Evolutionary conservation across 352 stramenopile genomes (phyloP).

Genomic region (Pythium utonaiense): DNA sequence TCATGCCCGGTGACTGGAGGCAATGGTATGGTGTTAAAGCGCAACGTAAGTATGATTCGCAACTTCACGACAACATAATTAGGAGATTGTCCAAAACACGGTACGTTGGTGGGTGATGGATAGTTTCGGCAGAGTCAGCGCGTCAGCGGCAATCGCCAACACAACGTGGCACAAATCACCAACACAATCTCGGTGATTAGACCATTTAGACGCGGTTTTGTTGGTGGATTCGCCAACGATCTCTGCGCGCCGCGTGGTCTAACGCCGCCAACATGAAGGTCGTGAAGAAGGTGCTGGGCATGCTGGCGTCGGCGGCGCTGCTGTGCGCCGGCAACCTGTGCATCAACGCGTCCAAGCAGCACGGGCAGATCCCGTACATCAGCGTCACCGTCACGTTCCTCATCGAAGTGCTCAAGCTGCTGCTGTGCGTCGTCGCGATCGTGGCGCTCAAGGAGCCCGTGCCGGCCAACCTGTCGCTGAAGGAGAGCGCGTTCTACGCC

Average conservation of each 20-base stretch:
- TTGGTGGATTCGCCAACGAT: not conserved
- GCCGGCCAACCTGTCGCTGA: slow-evolving; percentile 42
- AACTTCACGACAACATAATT: not conserved
- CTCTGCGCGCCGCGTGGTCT: not conserved
- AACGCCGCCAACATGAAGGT: slow-evolving; percentile 2
- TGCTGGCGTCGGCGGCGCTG: slow-evolving; percentile 63
- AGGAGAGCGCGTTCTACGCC: slow-evolving; percentile 69
- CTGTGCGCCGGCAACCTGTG: slow-evolving; percentile 79
- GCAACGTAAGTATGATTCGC: slow-evolving; percentile 9
- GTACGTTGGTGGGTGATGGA: not conserved
- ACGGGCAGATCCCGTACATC: slow-evolving; percentile 76
- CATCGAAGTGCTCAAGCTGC: slow-evolving; percentile 81
- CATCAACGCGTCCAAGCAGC: slow-evolving; percentile 81
- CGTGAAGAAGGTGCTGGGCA: slow-evolving; percentile 48
- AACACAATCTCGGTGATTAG: not conserved
- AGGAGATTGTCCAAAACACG: slow-evolving; percentile 10
- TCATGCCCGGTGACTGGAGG: not conserved
- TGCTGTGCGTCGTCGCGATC: slow-evolving; percentile 43
- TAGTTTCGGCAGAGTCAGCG: slow-evolving; percentile 4
- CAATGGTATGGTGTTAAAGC: not conserved
- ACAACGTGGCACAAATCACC: not conserved
- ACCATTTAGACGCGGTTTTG: not conserved
- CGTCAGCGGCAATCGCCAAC: not conserved
- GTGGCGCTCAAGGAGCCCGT: slow-evolving; percentile 32
- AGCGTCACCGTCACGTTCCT: slow-evolving; percentile 83